phyloP scores from a whole-genome alignment of 2,329 filamentous ascomycete genomes.

The Lachnellula occidentalis region DNA sequence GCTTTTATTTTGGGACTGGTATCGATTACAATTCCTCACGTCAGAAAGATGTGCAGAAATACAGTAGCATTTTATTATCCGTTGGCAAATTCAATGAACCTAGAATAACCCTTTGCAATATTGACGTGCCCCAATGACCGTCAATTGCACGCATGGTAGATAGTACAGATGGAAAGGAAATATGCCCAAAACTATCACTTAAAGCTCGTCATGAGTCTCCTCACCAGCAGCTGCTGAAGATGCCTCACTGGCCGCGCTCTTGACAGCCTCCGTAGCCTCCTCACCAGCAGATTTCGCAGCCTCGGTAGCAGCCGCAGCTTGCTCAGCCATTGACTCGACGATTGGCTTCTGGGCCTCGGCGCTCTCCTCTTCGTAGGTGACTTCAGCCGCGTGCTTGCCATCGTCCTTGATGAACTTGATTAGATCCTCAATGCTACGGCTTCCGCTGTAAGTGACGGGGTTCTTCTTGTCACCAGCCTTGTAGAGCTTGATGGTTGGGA shows the following conservation, averaged over 20 bases:
- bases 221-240: slow-evolving; percentile 34
- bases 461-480: slow-evolving; percentile 80
- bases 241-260: slow-evolving; percentile 42
- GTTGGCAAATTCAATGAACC: slow-evolving; percentile 7
- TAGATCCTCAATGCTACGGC: slow-evolving; percentile 86
- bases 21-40: not conserved
- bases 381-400: slow-evolving; percentile 79
- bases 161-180: slow-evolving; percentile 23
- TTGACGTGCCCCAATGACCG: slow-evolving; percentile 2
- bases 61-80: slow-evolving; percentile 8
- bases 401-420: slow-evolving; percentile 91
- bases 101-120: slow-evolving; percentile 4
- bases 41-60: not conserved
- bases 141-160: slow-evolving; percentile 14
- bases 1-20: no score
- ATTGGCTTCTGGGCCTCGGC: slow-evolving; percentile 42
- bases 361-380: slow-evolving; percentile 49
- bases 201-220: slow-evolving; percentile 68
- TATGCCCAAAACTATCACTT: slow-evolving; percentile 35
- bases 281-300: slow-evolving; percentile 37
- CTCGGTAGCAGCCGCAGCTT: slow-evolving; percentile 35
- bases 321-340: slow-evolving; percentile 35
- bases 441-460: slow-evolving; percentile 81
- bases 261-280: slow-evolving; percentile 43
- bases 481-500: slow-evolving; percentile 99